Conservation (phyloP, 768 basidiomycete genomes). For the Lyophyllum semitale region DNA sequence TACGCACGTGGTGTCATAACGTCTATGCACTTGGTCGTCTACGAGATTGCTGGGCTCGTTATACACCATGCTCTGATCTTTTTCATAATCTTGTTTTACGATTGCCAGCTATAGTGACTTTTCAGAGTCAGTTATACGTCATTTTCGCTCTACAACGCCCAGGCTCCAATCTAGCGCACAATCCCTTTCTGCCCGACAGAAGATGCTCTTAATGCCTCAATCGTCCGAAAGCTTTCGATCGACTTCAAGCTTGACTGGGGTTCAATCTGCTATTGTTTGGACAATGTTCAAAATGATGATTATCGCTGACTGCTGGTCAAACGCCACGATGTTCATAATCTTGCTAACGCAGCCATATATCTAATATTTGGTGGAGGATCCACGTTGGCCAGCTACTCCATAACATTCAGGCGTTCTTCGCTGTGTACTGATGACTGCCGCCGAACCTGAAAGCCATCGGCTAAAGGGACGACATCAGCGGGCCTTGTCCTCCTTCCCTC, state of each 20-base stretch:
- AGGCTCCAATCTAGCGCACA: no score
- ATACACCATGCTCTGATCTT: no score
- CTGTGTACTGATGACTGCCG: neutral
- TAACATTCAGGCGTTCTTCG: neutral
- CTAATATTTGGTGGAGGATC: neutral
- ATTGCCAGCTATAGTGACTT: no score
- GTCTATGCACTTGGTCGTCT: neutral
- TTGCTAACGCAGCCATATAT: neutral
- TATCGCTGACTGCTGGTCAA: neutral
- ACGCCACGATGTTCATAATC: no score
- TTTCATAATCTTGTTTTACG: no score
- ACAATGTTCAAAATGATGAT: neutral
- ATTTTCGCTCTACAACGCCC: no score
- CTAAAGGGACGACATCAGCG: no score
- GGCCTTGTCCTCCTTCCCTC: neutral
- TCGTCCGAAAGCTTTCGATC: neutral
- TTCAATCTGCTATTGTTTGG: neutral
- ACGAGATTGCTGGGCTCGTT: neutral
- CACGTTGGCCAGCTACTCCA: neutral
- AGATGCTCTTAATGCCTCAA: conserved; percentile 4
- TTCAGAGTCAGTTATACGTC: neutral
- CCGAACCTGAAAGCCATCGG: no score
- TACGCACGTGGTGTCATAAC: neutral
- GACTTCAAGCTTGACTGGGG: neutral
- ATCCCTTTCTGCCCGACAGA: neutral